Evolutionary conservation across 371 early-diverging fungal genomes (phyloP).

Genomic region (Mucor mucedo): DNA sequence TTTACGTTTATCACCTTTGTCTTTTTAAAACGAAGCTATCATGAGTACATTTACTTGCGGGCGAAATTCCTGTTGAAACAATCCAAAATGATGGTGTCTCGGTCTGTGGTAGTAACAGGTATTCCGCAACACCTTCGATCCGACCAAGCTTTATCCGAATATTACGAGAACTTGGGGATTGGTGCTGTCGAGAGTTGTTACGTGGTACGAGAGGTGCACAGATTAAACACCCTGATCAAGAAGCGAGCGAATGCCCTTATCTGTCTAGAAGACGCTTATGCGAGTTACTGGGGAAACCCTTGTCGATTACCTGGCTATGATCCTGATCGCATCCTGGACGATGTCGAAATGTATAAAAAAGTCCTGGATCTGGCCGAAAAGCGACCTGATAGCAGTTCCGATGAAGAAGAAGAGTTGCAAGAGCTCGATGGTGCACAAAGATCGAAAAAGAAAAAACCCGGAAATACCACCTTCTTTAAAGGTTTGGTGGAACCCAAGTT

Average conservation of each 20-base stretch:
- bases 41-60: slow-evolving; percentile 50
- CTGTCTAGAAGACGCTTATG: slow-evolving; percentile 48
- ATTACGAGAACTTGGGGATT: slow-evolving; percentile 54
- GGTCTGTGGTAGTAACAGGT: slow-evolving; percentile 63
- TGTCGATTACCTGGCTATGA: slow-evolving; percentile 46
- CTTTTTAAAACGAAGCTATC: slow-evolving; percentile 56
- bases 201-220: slow-evolving; percentile 57
- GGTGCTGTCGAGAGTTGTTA: slow-evolving; percentile 60
- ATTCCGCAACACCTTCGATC: slow-evolving; percentile 51
- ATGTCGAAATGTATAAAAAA: slow-evolving; percentile 35
- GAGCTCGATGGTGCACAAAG: not conserved
- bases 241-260: slow-evolving; percentile 41
- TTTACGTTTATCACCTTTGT: slow-evolving; percentile 58
- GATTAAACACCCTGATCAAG: slow-evolving; percentile 36
- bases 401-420: slow-evolving; percentile 3
- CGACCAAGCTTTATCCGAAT: slow-evolving; percentile 54
- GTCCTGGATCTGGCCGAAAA: slow-evolving; percentile 27
- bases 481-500: slow-evolving; percentile 17
- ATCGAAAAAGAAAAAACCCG: slow-evolving; percentile 17
- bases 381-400: slow-evolving; percentile 5
- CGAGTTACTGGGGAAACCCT: slow-evolving; percentile 55
- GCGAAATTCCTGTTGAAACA: slow-evolving; percentile 51
- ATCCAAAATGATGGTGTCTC: slow-evolving; percentile 43
- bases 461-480: slow-evolving; percentile 20
- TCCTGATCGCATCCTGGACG: slow-evolving; percentile 48